Conservation (phyloP, 768 basidiomycete genomes). For the Pulveroboletus ravenelii region DNA sequence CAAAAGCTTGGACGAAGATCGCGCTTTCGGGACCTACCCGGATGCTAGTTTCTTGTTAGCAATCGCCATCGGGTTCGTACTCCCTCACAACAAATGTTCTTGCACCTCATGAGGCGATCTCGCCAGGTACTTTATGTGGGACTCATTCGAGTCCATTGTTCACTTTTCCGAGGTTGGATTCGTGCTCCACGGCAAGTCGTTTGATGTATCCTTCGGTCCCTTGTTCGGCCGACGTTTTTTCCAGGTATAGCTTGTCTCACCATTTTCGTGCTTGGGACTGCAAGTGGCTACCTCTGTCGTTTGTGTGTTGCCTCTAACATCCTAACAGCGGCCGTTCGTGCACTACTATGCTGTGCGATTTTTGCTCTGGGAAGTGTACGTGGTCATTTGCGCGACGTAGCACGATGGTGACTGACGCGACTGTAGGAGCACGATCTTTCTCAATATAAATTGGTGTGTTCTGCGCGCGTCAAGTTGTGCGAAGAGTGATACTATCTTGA, state of each 20-base stretch:
- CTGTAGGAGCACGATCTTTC: constrained; percentile 72
- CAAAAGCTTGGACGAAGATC: constrained; percentile 49
- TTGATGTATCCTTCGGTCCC: neutral
- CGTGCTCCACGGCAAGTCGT: constrained; percentile 60
- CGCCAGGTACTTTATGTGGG: constrained; percentile 78
- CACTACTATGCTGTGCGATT: constrained; percentile 76
- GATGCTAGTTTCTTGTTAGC: constrained; percentile 54
- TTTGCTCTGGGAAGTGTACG: constrained; percentile 77
- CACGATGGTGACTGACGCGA: constrained; percentile 2
- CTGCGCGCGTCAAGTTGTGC: neutral
- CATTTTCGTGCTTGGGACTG: constrained; percentile 69
- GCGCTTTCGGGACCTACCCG: constrained; percentile 73
- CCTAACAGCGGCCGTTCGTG: constrained; percentile 61
- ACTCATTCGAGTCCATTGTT: constrained; percentile 62
- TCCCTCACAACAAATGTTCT: neutral
- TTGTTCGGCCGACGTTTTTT: constrained; percentile 2
- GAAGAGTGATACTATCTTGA: neutral
- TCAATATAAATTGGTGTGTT: constrained; percentile 80
- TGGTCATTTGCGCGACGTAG: constrained; percentile 1
- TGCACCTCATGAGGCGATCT: neutral
- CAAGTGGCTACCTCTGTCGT: constrained; percentile 33
- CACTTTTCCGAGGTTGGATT: constrained; percentile 72
- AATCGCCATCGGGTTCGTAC: constrained; percentile 62
- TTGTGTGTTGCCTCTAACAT: constrained; percentile 2
- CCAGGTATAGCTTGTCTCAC: constrained; percentile 57